phyloP scores from a whole-genome alignment of 2,329 filamentous ascomycete genomes.

The Bipolaris cookei region DNA sequence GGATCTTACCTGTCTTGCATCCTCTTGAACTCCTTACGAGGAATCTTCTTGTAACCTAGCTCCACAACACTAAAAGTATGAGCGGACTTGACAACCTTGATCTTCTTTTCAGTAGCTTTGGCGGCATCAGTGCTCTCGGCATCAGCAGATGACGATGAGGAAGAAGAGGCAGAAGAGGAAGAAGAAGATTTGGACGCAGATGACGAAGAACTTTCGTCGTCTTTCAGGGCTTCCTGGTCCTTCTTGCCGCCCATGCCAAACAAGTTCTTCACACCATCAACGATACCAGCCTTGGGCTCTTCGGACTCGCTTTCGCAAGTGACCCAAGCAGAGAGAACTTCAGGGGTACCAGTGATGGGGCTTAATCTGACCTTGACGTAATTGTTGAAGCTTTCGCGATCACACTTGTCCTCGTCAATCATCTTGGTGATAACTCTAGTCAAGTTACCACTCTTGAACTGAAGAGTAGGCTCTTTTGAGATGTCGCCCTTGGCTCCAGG shows the following conservation, averaged over 20 bases:
- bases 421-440: slow-evolving; percentile 81
- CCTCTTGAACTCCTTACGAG: slow-evolving; percentile 64
- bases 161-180: slow-evolving; percentile 50
- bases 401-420: slow-evolving; percentile 78
- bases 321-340: slow-evolving; percentile 75
- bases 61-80: slow-evolving; percentile 55
- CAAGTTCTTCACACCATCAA: slow-evolving; percentile 94
- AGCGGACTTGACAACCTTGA: slow-evolving; percentile 59
- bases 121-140: slow-evolving; percentile 58
- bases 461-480: slow-evolving; percentile 66
- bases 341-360: slow-evolving; percentile 77
- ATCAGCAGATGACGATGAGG: slow-evolving; percentile 55
- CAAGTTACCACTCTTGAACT: slow-evolving; percentile 80
- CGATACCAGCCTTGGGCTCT: slow-evolving; percentile 77
- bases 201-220: slow-evolving; percentile 50
- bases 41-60: slow-evolving; percentile 61
- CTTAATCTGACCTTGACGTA: slow-evolving; percentile 78
- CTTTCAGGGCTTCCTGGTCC: slow-evolving; percentile 73
- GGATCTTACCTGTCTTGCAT: slow-evolving; percentile 63
- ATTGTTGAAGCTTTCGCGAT: slow-evolving; percentile 76
- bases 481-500: slow-evolving; percentile 53
- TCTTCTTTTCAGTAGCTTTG: slow-evolving; percentile 55
- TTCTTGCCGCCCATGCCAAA: slow-evolving; percentile 95
- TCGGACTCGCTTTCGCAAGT: slow-evolving; percentile 81
- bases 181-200: slow-evolving; percentile 54